Base-by-base conservation (phyloP, 139 green algal genomes). In the Chlamydomonas schloesseri region DNA sequence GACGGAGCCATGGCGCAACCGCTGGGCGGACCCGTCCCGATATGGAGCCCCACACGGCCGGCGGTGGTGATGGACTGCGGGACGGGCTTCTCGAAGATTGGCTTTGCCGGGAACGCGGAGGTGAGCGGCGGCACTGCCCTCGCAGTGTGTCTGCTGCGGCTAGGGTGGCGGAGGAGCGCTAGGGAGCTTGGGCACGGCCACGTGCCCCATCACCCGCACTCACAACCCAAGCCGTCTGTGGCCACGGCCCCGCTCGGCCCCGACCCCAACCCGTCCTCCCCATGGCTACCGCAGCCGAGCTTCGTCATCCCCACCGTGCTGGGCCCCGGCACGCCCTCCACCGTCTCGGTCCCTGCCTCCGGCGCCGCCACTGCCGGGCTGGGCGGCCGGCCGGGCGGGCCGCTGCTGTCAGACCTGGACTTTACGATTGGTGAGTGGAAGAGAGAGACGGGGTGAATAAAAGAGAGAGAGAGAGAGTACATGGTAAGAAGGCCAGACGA, bases 41-140 rank as follows among this genome's bases (percentile, higher is more conserved):
- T 84, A 6, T 84, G 78, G 78, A 50, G 13, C 31, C 31, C 73
- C 6, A 75, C 42, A 37, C 28, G 81, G 14, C 81, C 81, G 0
- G 81, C 81, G 26, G 67, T 95, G 14, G 93, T 97, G 4, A 90
- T 97, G 47, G 95, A 97, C 88, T 91, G 87, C 68, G 95, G 95
- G 18, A 95, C 94, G 23, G 93, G 94, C 46, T 97, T 88, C 62
- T 95, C 92, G 1, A 97, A 97, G 72, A 87, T 96, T 58, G 95
- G 95, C 2, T 96, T 96, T 36, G 90, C 93, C 10, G 93, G 94
- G 20, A 97, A 97, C 86, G 42, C 90, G 3, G 73, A 89, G 84
- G 84, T 74, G 62, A 23, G 17, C 10, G 26, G 28, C 14, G 11
- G 20, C 55, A 64, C 55, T 6, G 20, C 53, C 53, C 53, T 1